These are phyloP conservation scores for Hypoxylon rubiginosum DNA, from an alignment of 2,329 filamentous ascomycete genomes.

Conservation along the genomic window DNA sequence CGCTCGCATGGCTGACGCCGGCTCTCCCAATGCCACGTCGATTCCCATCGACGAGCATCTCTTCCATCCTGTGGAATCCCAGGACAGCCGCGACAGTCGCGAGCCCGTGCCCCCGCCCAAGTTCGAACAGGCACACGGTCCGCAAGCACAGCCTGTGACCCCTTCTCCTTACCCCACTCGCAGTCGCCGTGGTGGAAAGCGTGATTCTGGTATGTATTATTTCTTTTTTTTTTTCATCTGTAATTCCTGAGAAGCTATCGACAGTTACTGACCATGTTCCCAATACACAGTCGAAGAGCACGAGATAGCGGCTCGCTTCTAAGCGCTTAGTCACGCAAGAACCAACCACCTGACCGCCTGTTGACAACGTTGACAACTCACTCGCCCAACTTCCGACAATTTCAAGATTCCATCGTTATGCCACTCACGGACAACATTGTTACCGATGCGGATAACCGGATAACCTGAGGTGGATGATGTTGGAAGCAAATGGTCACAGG, in stretches of 20 bases:
- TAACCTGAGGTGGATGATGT: neutral
- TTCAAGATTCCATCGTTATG: conserved; percentile 1
- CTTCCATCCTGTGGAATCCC: neutral
- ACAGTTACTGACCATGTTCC: conserved; percentile 10
- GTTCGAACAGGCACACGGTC: conserved; percentile 35
- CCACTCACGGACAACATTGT: neutral
- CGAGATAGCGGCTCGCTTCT: conserved; percentile 45
- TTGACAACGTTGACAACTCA: neutral
- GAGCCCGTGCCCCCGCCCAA: conserved; percentile 40
- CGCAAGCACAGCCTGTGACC: conserved; percentile 9
- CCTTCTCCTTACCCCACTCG: neutral
- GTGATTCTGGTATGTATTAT: conserved; percentile 36
- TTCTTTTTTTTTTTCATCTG: neutral
- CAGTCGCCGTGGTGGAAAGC: conserved; percentile 11
- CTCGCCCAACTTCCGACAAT: conserved; percentile 3
- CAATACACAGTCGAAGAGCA: conserved; percentile 40
- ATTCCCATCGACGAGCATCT: conserved; percentile 3
- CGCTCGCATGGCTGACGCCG: conserved; percentile 28
- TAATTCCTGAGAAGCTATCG: neutral
- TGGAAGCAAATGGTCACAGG: conserved; percentile 3
- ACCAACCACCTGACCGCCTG: neutral
- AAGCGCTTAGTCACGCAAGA: conserved; percentile 10
- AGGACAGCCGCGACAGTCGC: neutral
- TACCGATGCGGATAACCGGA: neutral
- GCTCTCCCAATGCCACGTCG: conserved; percentile 9